Evolutionary conservation across 495 filamentous ascomycete genomes (phyloP), one percentile per base, ranked within the genome.

Genomic region (Podospora australis): DNA sequence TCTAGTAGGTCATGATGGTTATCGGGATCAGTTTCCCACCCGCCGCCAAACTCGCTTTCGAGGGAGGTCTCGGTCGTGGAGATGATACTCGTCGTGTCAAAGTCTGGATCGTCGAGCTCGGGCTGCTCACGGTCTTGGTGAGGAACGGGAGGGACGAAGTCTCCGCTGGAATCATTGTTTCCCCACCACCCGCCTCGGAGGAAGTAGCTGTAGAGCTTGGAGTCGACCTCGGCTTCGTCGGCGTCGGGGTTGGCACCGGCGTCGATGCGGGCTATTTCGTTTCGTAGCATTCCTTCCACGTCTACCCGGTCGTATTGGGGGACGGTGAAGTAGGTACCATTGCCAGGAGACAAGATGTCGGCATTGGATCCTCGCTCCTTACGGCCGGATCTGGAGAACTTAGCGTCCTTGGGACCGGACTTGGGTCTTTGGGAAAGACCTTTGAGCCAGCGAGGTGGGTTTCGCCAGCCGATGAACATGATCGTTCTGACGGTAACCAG

Each of bases 131-230:
- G 14, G 19, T 44, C n/a, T 6, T 42, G 22, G 11, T 8, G 32
- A 6, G 36, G 20, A 1, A 44, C 9, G 3, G 48, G 53, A 13
- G 78, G 75, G 2, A 62, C 54, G 52, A 86, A 96, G 25, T 87
- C 81, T 4, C 84, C 82, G 48, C 83, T 92, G 4, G 73, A 72
- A 60, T 96, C 90, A 22, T 81, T 74, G 22, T 79, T 81, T 1
- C 90, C 90, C 82, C 86, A 95, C 63, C 85, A 88, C 23, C 86
- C 88, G 16, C 84, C 87, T 17, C 68, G 60, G 29, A 81, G 79
- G 83, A 87, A 96, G 78, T 88, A 90, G 10, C 66, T 67, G 64
- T 96, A 96, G 3, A 95, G 67, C 36, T 74, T 82, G 1, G 78
- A 73, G 51, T 87, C 83, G 4, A 96, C 66, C 36, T 79, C 78